phyloP scores from a whole-genome alignment of 352 stramenopile species.

The Phytophthora melonis region DNA sequence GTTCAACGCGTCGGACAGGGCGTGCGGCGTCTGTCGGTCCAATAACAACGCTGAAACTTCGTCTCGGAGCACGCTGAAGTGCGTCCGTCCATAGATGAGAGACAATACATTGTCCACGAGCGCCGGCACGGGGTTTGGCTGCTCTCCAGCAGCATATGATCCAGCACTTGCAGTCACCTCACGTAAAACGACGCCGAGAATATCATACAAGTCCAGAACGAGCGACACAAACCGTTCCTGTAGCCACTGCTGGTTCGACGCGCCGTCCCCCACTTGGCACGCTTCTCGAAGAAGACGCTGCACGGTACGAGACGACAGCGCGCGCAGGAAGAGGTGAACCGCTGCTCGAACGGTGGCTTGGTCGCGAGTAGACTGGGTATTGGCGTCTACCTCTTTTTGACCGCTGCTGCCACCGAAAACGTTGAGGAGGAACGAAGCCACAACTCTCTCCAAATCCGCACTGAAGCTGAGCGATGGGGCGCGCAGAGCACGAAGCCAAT shows the following conservation, averaged over 20 bases:
- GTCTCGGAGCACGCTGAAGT: conserved; percentile 14
- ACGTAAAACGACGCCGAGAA: conserved; percentile 6
- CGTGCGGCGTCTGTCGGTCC: background rate
- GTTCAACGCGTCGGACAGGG: conserved; percentile 15
- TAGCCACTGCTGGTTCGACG: conserved; percentile 4
- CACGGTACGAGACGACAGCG: conserved; percentile 11
- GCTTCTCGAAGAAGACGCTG: conserved; percentile 15
- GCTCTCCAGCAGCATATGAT: background rate
- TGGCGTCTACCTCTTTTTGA: background rate
- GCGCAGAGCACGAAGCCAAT: background rate
- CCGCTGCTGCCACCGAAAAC: background rate
- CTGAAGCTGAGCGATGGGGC: background rate
- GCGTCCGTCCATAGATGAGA: conserved; percentile 25
- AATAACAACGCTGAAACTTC: conserved; percentile 16
- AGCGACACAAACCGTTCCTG: conserved; percentile 23
- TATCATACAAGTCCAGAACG: conserved; percentile 31
- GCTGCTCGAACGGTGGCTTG: background rate
- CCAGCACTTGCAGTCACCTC: conserved; percentile 1
- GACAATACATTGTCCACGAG: conserved; percentile 48
- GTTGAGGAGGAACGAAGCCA: background rate
- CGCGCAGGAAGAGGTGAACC: conserved; percentile 26
- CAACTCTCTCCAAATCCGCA: background rate
- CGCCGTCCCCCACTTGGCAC: background rate
- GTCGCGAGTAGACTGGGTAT: background rate
- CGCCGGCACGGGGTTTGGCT: conserved; percentile 1